These are phyloP conservation scores for Chaetoscypha palmicola DNA, from an alignment of 2,329 filamentous ascomycete genomes.

Conservation along the genomic window DNA sequence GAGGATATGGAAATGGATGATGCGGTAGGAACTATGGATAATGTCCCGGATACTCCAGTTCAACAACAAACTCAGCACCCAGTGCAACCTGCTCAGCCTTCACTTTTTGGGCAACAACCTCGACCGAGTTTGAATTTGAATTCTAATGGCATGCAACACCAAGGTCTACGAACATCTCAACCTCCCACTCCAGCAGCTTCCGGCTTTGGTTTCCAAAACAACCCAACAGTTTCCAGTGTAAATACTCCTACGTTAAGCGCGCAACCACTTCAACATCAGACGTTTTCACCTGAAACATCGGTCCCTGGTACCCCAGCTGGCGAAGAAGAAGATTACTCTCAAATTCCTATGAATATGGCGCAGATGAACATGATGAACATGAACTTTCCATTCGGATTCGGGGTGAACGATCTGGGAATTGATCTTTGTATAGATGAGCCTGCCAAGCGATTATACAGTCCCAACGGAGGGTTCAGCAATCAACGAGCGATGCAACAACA, in stretches of 20 bases:
- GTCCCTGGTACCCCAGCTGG: constrained; percentile 62
- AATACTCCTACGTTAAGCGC: constrained; percentile 89
- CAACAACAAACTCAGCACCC: constrained; percentile 43
- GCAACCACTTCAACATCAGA: constrained; percentile 52
- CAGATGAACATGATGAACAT: constrained; percentile 46
- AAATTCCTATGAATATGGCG: constrained; percentile 52
- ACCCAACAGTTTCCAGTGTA: constrained; percentile 93
- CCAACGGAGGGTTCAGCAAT: constrained; percentile 63
- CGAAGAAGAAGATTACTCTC: constrained; percentile 70
- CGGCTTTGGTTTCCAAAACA: constrained; percentile 76
- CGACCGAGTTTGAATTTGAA: constrained; percentile 74
- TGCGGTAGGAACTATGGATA: constrained; percentile 58
- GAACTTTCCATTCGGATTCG: constrained; percentile 30
- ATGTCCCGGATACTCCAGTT: constrained; percentile 43
- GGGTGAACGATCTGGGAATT: constrained; percentile 43
- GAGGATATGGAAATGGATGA: constrained; percentile 98
- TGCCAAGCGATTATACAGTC: constrained; percentile 86
- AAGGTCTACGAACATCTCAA: constrained; percentile 77
- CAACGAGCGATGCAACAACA: constrained; percentile 61
- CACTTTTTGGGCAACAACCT: constrained; percentile 56
- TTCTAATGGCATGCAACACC: constrained; percentile 59
- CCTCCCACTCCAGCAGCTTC: constrained; percentile 77
- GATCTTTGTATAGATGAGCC: constrained; percentile 80
- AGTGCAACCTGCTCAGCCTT: constrained; percentile 62
- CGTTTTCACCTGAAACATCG: constrained; percentile 50